Evolutionary conservation across 495 filamentous ascomycete species (phyloP), one percentile per base, ranked within the genome.

Genomic region (Trypethelium eluteriae): DNA sequence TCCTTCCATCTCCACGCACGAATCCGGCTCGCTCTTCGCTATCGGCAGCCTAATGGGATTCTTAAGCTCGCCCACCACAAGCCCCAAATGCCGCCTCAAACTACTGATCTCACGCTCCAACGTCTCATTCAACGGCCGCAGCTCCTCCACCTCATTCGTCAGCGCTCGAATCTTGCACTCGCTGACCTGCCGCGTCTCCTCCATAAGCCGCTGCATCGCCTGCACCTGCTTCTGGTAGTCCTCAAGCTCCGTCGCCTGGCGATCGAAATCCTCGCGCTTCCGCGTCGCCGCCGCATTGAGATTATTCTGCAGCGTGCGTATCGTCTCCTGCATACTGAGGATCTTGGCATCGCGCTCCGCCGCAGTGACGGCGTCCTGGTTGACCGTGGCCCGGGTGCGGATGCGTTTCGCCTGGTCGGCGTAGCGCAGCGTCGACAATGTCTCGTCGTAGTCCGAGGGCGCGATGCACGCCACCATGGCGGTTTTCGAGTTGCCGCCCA

Each of bases 401-500:
- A 98, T 98, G 39, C 88, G 87, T 80, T 98, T 98, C 63, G 94
- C 94, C 78, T 98, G 95, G 78, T 98, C 93, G 39, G 94, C 94
- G 77, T 98, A 98, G 39, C 94, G 91, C 3, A 98, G 85, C 2
- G 94, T 98, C 4, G 90, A 94, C 2, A 98, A 86, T 0, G 94
- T 98, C 74, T 98, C 94, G 64, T 98, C 94, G 75, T 98, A 98
- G 80, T 98, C 94, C 1, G 88, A 87, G 0, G 94, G 94, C 6
- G 92, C 85, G 72, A 98, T 96, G 75, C 95, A 98, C 14, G 94
- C 94, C 68, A 98, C 97, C 94, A 98, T 98, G 49, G 94, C 94
- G 6, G 94, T 98, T 76, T 98, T 98, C 70, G 85, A 89, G 78
- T 98, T 98, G 46, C 94, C 94, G 16, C 95, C 94, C 2, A 98